Evolutionary conservation across 352 stramenopile species (phyloP).

Genomic region (Thalassiosira pacifica): DNA sequence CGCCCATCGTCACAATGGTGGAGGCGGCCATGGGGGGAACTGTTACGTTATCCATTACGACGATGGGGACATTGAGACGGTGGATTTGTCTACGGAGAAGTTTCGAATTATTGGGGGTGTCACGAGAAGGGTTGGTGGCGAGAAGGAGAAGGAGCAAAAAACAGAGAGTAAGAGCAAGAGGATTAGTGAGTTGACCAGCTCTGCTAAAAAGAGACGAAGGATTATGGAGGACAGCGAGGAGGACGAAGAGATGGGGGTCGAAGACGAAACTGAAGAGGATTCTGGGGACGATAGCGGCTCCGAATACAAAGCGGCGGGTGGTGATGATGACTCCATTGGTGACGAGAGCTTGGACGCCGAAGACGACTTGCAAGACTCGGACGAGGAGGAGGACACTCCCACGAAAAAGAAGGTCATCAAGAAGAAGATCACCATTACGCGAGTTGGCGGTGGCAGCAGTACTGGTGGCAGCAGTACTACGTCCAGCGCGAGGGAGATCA

Average conservation of each 20-base stretch:
- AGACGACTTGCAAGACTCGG: constrained; percentile 82
- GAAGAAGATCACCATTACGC: constrained; percentile 32
- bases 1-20: constrained; percentile 1
- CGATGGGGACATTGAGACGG: constrained; percentile 85
- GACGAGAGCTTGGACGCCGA: constrained; percentile 68
- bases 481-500: constrained; percentile 17
- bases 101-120: constrained; percentile 69
- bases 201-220: constrained; percentile 53
- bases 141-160: constrained; percentile 20
- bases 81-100: constrained; percentile 78
- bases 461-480: not conserved
- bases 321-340: constrained; percentile 71
- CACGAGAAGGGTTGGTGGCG: constrained; percentile 35
- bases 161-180: not conserved
- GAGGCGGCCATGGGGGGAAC: constrained; percentile 11
- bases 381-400: constrained; percentile 74
- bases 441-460: not conserved
- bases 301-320: constrained; percentile 53
- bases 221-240: constrained; percentile 79
- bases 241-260: constrained; percentile 73
- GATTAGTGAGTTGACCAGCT: not conserved
- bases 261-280: constrained; percentile 80
- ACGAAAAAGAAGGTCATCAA: constrained; percentile 66
- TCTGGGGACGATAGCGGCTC: constrained; percentile 76
- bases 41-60: constrained; percentile 85